A percentile compares a stretch with the other conserved stretches of the same genome.
Evolutionary conservation across 1,284 basidiomycete species (phyloP).

Genomic region (Austroboletus novae-zelandiae): DNA sequence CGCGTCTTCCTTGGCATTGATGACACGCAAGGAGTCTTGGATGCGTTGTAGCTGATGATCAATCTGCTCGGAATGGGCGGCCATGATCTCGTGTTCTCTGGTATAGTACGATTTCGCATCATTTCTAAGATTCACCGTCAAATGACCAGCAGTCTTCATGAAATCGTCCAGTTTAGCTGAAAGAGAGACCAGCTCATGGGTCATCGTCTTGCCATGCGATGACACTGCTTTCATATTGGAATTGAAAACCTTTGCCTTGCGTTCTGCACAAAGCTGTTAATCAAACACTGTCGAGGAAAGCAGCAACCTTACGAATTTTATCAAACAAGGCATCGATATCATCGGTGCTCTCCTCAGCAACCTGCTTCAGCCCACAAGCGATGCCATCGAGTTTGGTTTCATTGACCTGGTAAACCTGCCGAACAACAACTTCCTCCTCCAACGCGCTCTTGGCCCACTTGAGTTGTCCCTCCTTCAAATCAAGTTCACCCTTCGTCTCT

Average conservation of each 20-base stretch:
- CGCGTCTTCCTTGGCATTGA: slow-evolving; percentile 53
- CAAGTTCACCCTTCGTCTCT: slow-evolving; percentile 53
- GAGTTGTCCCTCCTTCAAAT: slow-evolving; percentile 53
- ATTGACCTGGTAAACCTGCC: slow-evolving; percentile 74
- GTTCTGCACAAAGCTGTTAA: slow-evolving; percentile 48
- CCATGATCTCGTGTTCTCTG: slow-evolving; percentile 55
- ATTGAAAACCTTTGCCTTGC: slow-evolving; percentile 67
- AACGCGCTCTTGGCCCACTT: slow-evolving; percentile 53
- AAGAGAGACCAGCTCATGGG: slow-evolving; percentile 51
- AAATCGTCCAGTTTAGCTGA: slow-evolving; percentile 63
- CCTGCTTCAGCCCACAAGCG: slow-evolving; percentile 65
- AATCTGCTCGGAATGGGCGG: slow-evolving; percentile 53
- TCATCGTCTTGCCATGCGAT: slow-evolving; percentile 59
- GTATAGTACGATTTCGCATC: slow-evolving; percentile 58
- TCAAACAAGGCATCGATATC: slow-evolving; percentile 78
- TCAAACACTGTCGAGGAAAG: neutral
- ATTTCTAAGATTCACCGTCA: slow-evolving; percentile 49
- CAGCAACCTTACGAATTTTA: slow-evolving; percentile 70
- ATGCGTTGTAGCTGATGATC: slow-evolving; percentile 60
- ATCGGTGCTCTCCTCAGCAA: slow-evolving; percentile 64
- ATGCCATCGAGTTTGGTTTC: slow-evolving; percentile 72
- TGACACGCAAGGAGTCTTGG: slow-evolving; percentile 54
- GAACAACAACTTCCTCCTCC: slow-evolving; percentile 76
- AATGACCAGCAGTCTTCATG: slow-evolving; percentile 53
- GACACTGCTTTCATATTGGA: slow-evolving; percentile 67